Base-by-base conservation (phyloP, 2,329 filamentous ascomycete species). In the Coniella vitis region DNA sequence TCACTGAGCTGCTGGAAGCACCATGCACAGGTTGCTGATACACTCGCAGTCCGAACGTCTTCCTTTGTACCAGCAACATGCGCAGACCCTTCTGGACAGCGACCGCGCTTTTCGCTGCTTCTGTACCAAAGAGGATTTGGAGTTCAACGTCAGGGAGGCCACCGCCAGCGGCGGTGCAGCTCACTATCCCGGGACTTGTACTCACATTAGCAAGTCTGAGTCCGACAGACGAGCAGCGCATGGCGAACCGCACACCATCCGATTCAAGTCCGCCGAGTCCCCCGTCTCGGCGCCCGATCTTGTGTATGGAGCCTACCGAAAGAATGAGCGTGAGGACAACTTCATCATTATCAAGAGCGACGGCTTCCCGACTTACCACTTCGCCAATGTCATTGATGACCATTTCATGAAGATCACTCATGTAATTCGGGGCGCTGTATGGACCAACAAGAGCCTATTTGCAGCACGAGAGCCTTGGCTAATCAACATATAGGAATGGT, bases 321-420 rank as follows among this genome's bases (percentile, higher is more conserved):
- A 77, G 62, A 68, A 69, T 59, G 62, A 75, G 55, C 56, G 68
- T 45, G 68, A 83, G 63, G 88, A 93, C 56, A 90, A 97, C 60
- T 91, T 90, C 17, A 87, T 98, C 53, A 73, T 98, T 36, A 72
- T 96, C 52, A 98, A 98, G 66, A 84, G 83, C 1, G 93, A 98
- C 63, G 90, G 90, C 0, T 86, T 86, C 55, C 93, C 93, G 0
- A 98, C 94, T 0, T 98, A 98, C 61, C 93, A 98, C 65, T 84
- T 98, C 53, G 93, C 93, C 4, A 98, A 97, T 61, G 91, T 98
- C 8, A 84, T 98, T 4, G 93, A 98, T 61, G 93, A 98, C 61
- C 88, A 96, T 64, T 73, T 86, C 52, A 98, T 98, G 93, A 72
- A 87, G 52, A 94, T 98, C 57, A 96, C 90, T 0, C 91, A 97